phyloP scores from a whole-genome alignment of 139 green algal genomes.

The Chlamydomonas sp. region DNA sequence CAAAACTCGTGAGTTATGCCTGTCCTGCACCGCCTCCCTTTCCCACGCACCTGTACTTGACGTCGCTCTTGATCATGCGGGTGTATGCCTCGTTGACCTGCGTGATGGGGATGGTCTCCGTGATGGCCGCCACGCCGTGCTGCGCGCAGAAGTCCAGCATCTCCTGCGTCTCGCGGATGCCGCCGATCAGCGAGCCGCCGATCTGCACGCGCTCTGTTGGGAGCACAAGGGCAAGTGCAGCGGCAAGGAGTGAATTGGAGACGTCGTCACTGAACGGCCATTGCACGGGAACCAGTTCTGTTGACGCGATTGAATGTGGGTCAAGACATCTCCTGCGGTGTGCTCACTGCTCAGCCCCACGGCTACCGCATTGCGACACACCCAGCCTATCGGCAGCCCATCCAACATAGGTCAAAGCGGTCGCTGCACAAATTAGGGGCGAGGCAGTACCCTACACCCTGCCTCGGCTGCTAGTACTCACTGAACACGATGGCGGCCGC shows the following conservation, averaged over 20 bases:
- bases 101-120: conserved; percentile 51
- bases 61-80: conserved; percentile 68
- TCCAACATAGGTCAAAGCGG: too few species aligned
- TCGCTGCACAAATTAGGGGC: too few species aligned
- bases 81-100: conserved; percentile 79
- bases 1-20: conserved; percentile 52
- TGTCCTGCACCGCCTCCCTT: conserved; percentile 54
- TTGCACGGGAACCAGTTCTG: too few species aligned
- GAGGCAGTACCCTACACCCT: background rate
- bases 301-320: too few species aligned
- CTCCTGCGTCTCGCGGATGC: conserved; percentile 81
- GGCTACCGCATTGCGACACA: too few species aligned
- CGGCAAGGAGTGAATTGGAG: too few species aligned
- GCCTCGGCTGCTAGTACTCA: background rate
- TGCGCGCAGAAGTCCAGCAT: conserved; percentile 83
- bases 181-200: conserved; percentile 68
- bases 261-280: too few species aligned
- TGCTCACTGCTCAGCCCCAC: too few species aligned
- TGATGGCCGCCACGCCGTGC: conserved; percentile 59
- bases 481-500: conserved; percentile 34
- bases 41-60: conserved; percentile 59
- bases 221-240: background rate
- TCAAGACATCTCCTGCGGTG: too few species aligned
- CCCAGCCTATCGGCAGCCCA: too few species aligned
- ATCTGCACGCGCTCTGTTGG: conserved; percentile 41